These are phyloP conservation scores for Cryphonectria nitschkei DNA, from an alignment of 2,329 filamentous ascomycete genomes.

Conservation along the genomic window DNA sequence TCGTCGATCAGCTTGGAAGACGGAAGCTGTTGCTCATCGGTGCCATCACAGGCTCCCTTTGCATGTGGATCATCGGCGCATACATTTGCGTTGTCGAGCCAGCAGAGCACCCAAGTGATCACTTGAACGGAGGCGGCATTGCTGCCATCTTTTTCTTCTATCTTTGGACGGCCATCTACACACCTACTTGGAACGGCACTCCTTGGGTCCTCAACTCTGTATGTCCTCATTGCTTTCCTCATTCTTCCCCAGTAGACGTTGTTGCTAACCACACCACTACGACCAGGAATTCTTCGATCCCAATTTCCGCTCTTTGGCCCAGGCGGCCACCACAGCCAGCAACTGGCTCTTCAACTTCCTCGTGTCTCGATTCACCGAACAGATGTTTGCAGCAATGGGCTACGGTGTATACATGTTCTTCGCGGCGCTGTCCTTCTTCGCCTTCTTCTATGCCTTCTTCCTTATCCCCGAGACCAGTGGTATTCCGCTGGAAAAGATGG, in stretches of 20 bases:
- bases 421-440: conserved; percentile 62
- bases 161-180: conserved; percentile 74
- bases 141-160: conserved; percentile 74
- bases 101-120: conserved; percentile 36
- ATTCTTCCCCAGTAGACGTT: neutral
- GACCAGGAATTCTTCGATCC: conserved; percentile 70
- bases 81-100: conserved; percentile 59
- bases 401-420: conserved; percentile 74
- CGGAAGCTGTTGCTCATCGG: conserved; percentile 68
- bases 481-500: conserved; percentile 67
- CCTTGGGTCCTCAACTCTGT: conserved; percentile 73
- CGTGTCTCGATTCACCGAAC: conserved; percentile 67
- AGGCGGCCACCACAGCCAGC: conserved; percentile 71
- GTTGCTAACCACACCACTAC: neutral
- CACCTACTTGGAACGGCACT: conserved; percentile 72
- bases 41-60: conserved; percentile 58
- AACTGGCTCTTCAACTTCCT: conserved; percentile 78
- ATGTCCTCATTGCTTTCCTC: neutral
- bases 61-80: conserved; percentile 67
- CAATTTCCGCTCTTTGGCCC: conserved; percentile 70
- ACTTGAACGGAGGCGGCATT: conserved; percentile 48
- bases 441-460: conserved; percentile 64
- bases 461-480: conserved; percentile 69
- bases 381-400: conserved; percentile 62
- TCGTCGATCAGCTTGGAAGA: conserved; percentile 64